Percentiles rank a stretch among this genome's conserved stretches.
These are phyloP conservation scores for Hepatocystis sp. DNA, from an alignment of 169 alveolate species.

Conservation along the genomic window DNA sequence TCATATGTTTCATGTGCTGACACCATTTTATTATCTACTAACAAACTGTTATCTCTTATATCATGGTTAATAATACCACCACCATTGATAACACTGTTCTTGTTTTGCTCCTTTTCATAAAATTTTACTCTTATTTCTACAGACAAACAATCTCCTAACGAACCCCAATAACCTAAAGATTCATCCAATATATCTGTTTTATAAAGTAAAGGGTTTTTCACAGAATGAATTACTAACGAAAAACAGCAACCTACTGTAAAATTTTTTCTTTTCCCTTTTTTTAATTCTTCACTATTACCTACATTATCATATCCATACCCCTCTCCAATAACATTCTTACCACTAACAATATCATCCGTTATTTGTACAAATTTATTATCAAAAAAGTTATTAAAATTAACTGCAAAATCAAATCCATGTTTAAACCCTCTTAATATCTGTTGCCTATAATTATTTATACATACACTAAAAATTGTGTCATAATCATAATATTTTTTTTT, in stretches of 20 bases:
- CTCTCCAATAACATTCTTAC: neutral
- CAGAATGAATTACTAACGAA: constrained; percentile 73
- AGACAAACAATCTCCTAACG: constrained; percentile 71
- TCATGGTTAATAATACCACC: neutral
- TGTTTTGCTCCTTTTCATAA: constrained; percentile 34
- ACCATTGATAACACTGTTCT: no score
- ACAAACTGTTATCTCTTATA: no score
- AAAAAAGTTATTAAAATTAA: constrained; percentile 74
- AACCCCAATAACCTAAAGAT: constrained; percentile 69
- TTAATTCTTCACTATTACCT: neutral
- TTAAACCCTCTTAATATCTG: constrained; percentile 74
- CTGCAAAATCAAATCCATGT: constrained; percentile 75
- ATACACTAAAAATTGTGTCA: constrained; percentile 69
- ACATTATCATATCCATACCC: neutral
- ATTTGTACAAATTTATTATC: constrained; percentile 26
- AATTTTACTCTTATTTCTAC: constrained; percentile 76
- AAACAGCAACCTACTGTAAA: constrained; percentile 67
- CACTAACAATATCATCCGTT: neutral
- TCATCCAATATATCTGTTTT: constrained; percentile 55
- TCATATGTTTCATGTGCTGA: neutral
- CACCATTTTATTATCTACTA: neutral
- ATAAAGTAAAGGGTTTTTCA: constrained; percentile 65
- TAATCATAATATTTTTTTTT: constrained; percentile 69
- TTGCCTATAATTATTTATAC: constrained; percentile 72
- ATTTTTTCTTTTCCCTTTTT: constrained; percentile 6